These are phyloP conservation scores for Colletotrichum sp. DNA, from an alignment of 2,329 filamentous ascomycete genomes.

Conservation along the genomic window DNA sequence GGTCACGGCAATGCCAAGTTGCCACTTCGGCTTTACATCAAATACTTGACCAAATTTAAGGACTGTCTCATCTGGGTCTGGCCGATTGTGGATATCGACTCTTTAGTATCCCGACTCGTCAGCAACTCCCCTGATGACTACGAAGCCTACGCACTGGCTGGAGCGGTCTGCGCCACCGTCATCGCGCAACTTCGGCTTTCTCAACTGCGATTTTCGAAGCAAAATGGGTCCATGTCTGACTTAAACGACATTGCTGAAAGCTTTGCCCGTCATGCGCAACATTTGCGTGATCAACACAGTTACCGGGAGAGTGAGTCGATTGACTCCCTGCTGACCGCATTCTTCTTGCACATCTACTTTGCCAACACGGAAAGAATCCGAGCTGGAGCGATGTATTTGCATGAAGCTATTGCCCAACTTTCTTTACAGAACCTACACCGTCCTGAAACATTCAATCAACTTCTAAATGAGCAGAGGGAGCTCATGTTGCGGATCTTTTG, in stretches of 20 bases:
- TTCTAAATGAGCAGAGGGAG: background rate
- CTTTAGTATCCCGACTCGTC: background rate
- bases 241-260: background rate
- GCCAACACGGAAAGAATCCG: constrained; percentile 31
- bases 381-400: background rate
- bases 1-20: background rate
- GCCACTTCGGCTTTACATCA: background rate
- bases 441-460: background rate
- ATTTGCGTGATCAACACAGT: constrained; percentile 26
- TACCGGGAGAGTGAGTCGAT: constrained; percentile 25
- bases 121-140: constrained; percentile 12
- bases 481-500: background rate
- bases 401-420: background rate
- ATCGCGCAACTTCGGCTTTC: constrained; percentile 30
- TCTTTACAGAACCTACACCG: background rate
- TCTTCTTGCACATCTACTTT: constrained; percentile 33
- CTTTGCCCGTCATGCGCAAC: background rate
- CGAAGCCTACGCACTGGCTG: constrained; percentile 28
- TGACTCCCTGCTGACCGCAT: constrained; percentile 27
- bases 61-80: background rate
- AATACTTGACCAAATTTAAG: background rate
- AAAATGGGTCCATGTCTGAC: background rate
- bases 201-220: background rate
- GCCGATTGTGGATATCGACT: background rate
- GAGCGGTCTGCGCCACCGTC: constrained; percentile 28